These are phyloP conservation scores for Citropsis articulata DNA, from an alignment of 345 rosid species.

Conservation along the genomic window DNA sequence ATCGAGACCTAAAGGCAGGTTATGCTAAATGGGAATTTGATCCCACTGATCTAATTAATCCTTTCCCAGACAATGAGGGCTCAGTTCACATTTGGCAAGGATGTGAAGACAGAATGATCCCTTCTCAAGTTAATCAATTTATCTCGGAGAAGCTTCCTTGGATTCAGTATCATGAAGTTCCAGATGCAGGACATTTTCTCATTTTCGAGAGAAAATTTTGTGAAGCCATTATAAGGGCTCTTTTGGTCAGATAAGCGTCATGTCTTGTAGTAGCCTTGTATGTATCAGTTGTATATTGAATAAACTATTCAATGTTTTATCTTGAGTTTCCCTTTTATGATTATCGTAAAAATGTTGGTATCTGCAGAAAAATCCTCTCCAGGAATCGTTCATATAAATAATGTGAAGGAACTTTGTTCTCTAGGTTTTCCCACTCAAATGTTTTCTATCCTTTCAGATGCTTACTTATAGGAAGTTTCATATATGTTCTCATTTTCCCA, in stretches of 20 bases:
- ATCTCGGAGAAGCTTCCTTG: constrained; percentile 63
- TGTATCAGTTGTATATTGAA: neutral
- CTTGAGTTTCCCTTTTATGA: neutral
- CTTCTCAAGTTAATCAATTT: constrained; percentile 41
- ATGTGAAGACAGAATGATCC: constrained; percentile 58
- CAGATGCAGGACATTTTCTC: constrained; percentile 58
- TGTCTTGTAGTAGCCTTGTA: neutral
- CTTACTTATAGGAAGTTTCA: neutral
- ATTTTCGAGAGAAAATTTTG: constrained; percentile 40
- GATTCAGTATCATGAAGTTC: constrained; percentile 70
- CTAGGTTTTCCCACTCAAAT: neutral
- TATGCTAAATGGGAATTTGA: constrained; percentile 81
- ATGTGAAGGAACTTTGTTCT: neutral
- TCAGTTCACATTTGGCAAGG: constrained; percentile 82
- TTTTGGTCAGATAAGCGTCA: constrained; percentile 30
- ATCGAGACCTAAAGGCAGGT: constrained; percentile 57
- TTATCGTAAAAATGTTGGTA: neutral
- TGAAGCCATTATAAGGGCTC: constrained; percentile 50
- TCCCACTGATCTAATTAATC: constrained; percentile 58
- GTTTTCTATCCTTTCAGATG: neutral
- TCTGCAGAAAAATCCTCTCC: neutral
- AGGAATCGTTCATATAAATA: neutral
- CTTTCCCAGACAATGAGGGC: constrained; percentile 52
- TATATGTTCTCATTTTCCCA: too few species aligned
- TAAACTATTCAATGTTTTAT: neutral